Evolutionary conservation across 2,329 filamentous ascomycete genomes (phyloP), one percentile per base, ranked within the genome.

Genomic region (Aspergillus phoenicis): DNA sequence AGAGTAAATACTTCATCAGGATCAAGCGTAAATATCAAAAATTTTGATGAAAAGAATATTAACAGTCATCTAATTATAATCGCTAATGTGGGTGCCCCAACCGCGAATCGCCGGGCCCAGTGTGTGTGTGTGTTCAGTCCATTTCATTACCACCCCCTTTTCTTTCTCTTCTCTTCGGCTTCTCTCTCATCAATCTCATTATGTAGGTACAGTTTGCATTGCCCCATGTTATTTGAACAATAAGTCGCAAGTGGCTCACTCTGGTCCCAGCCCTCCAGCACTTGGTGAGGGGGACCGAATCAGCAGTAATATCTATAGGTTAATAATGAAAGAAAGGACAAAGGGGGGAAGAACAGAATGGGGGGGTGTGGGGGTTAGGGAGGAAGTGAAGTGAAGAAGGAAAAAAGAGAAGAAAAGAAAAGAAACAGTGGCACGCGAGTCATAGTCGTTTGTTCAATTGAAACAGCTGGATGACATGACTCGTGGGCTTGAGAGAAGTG

Each of bases 231-330:
- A 13, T 36, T 36, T 59, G 45, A 64, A 63, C 59, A 65, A 63
- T 60, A 60, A 63, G 53, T 54, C 47, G 60, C 55, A 60, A 63
- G 53, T 54, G 49, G 60, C 55, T 61, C 45, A 53, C 58, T 52
- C 60, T 61, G 39, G 54, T 62, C 61, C 55, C 62, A 52, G 48
- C 57, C 64, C 63, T 59, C 64, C 65, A 67, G 65, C 66, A 66
- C 67, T 69, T 68, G 65, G 66, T 66, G 58, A 63, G 62, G 55
- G 47, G 57, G 55, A 53, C 36, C 58, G 58, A 62, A 53, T 60
- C 55, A 63, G 55, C 60, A 57, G 47, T 54, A 59, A 39, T 60
- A 59, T 41, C 55, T 62, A 60, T 64, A 62, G 41, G 54, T 45
- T 60, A 61, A 62, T 54, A 66, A 59, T 36, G 61, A 64, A 63